Conservation (phyloP, 805 yeast genomes). For the Yarrowia hollandica region DNA sequence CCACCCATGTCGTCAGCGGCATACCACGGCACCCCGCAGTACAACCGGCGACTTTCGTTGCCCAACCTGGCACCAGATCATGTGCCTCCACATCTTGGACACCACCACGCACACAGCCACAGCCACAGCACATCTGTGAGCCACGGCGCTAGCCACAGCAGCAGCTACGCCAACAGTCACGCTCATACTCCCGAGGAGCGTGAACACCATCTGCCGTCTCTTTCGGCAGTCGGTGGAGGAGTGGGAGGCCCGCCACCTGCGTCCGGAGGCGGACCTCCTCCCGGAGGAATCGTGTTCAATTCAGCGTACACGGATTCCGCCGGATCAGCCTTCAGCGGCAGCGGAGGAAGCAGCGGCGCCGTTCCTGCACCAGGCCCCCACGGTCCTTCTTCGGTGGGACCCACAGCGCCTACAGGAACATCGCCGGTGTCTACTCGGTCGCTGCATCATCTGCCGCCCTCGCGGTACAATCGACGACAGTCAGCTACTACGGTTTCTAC, state of each 20-base stretch:
- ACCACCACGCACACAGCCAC: neutral
- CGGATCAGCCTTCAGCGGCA: conserved; percentile 2
- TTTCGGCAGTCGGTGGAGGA: neutral
- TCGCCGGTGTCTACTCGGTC: neutral
- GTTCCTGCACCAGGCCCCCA: neutral
- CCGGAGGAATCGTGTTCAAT: conserved; percentile 12
- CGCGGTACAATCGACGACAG: conserved; percentile 32
- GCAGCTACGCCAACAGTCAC: neutral
- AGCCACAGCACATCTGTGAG: neutral
- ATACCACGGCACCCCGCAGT: neutral
- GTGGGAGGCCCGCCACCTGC: neutral
- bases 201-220: neutral
- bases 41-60: conserved; percentile 9
- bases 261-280: neutral
- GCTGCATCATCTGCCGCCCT: conserved; percentile 1
- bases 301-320: conserved; percentile 14
- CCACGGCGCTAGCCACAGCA: neutral
- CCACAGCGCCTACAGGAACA: neutral
- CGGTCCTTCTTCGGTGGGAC: neutral
- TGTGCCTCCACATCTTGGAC: neutral
- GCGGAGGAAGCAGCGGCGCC: neutral
- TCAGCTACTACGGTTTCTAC: conserved; percentile 33
- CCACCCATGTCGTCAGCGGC: neutral
- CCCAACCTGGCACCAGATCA: conserved; percentile 17
- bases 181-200: conserved; percentile 23